Evolutionary conservation across 495 filamentous ascomycete species (phyloP).

Genomic region (Hypoxylon intermedium): DNA sequence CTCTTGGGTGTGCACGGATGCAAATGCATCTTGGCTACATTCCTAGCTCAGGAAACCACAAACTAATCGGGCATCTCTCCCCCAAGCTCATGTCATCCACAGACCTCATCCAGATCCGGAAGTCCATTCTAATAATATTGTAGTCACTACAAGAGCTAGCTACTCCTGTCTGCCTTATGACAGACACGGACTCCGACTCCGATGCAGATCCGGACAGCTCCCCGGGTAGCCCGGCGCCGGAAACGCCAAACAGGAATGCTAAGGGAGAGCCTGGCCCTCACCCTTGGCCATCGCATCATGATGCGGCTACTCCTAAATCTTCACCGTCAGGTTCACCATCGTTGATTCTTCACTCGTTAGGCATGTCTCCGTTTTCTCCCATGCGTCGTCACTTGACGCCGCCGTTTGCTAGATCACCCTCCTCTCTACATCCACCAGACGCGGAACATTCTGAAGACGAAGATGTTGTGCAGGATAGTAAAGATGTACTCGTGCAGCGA

Average conservation of each 20-base stretch:
- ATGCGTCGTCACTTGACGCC: conserved; percentile 40
- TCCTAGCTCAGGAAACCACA: conserved; percentile 5
- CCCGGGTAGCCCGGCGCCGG: conserved; percentile 23
- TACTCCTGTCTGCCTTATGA: conserved; percentile 15
- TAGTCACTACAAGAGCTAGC: conserved; percentile 3
- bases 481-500: conserved; percentile 57
- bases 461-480: conserved; percentile 50
- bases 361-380: conserved; percentile 47
- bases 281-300: conserved; percentile 19
- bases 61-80: conserved; percentile 9
- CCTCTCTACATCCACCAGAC: conserved; percentile 33
- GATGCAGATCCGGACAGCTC: conserved; percentile 33
- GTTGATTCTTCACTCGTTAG: conserved; percentile 45
- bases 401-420: conserved; percentile 30
- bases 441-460: conserved; percentile 17
- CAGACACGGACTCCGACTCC: conserved; percentile 26
- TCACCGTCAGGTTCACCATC: conserved; percentile 39
- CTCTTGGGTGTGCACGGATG: no score
- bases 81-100: conserved; percentile 17
- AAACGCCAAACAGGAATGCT: conserved; percentile 28
- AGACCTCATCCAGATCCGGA: conserved; percentile 24
- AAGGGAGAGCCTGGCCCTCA: conserved; percentile 8
- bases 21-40: conserved; percentile 10
- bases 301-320: conserved; percentile 25
- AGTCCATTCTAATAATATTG: conserved; percentile 3